These are phyloP conservation scores for Grosmannia clavigera DNA, from an alignment of 2,329 filamentous ascomycete species.

Conservation along the genomic window DNA sequence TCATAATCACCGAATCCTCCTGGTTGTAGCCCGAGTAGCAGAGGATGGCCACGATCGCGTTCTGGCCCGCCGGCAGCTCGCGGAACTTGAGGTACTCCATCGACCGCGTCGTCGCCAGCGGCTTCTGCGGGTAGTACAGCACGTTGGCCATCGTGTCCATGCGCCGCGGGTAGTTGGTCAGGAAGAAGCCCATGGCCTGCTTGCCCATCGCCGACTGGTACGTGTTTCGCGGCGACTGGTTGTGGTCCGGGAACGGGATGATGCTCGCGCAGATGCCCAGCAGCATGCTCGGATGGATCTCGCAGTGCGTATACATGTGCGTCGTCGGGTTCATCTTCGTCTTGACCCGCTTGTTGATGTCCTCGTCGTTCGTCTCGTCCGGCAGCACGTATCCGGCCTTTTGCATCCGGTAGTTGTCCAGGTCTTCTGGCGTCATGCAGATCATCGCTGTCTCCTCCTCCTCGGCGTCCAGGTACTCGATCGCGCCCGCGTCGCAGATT, in stretches of 20 bases:
- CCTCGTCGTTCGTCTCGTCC: constrained; percentile 50
- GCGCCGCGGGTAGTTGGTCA: constrained; percentile 90
- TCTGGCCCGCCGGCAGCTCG: constrained; percentile 91
- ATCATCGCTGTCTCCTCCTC: constrained; percentile 99
- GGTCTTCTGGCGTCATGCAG: constrained; percentile 93
- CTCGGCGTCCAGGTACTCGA: constrained; percentile 94
- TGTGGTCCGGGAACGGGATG: constrained; percentile 98
- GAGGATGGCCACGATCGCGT: constrained; percentile 94
- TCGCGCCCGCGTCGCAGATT: constrained; percentile 68
- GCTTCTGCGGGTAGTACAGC: constrained; percentile 97
- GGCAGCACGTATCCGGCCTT: constrained; percentile 27
- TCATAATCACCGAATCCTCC: constrained; percentile 99
- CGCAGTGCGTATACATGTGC: constrained; percentile 93
- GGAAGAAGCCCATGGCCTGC: constrained; percentile 98
- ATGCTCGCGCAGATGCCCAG: constrained; percentile 97
- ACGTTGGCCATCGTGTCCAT: constrained; percentile 99
- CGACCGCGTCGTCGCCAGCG: constrained; percentile 84
- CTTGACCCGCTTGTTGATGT: constrained; percentile 78
- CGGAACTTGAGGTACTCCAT: constrained; percentile 99
- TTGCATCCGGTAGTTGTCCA: constrained; percentile 63
- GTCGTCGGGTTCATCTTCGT: constrained; percentile 77
- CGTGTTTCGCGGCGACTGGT: constrained; percentile 95
- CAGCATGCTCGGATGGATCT: constrained; percentile 99
- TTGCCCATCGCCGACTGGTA: constrained; percentile 99
- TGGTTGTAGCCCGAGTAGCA: constrained; percentile 99